Conservation (phyloP, 176 grass and related monocot genomes). For the Leersia perrieri region DNA sequence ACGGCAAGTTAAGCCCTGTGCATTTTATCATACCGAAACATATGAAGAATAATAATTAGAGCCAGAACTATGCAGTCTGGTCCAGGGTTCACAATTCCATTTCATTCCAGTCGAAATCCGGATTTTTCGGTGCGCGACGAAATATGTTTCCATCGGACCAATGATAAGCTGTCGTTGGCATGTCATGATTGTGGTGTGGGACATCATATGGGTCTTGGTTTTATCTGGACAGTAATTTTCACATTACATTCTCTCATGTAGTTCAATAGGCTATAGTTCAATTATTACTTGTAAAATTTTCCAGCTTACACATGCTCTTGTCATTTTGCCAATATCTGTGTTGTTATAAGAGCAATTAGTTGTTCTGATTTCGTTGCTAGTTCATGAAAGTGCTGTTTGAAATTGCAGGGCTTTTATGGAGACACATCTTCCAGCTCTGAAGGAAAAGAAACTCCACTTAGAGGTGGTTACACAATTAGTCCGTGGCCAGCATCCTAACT, state of each 20-base stretch:
- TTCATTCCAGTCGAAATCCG: too few species aligned
- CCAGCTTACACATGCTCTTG: background rate
- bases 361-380: background rate
- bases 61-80: background rate
- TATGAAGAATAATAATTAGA: background rate
- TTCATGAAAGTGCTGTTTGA: background rate
- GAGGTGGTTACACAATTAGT: slow-evolving; percentile 58
- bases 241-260: background rate
- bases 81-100: too few species aligned
- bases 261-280: background rate
- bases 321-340: background rate
- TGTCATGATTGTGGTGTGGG: background rate
- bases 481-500: slow-evolving; percentile 78
- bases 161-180: background rate
- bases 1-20: background rate
- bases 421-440: slow-evolving; percentile 64
- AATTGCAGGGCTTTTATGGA: slow-evolving; percentile 87
- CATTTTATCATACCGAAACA: background rate
- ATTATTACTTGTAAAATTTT: background rate
- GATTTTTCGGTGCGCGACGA: too few species aligned
- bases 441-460: slow-evolving; percentile 70
- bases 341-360: background rate
- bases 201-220: background rate
- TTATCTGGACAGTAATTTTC: background rate
- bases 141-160: too few species aligned